phyloP scores from a whole-genome alignment of 345 rosid genomes.

The Adansonia digitata region DNA sequence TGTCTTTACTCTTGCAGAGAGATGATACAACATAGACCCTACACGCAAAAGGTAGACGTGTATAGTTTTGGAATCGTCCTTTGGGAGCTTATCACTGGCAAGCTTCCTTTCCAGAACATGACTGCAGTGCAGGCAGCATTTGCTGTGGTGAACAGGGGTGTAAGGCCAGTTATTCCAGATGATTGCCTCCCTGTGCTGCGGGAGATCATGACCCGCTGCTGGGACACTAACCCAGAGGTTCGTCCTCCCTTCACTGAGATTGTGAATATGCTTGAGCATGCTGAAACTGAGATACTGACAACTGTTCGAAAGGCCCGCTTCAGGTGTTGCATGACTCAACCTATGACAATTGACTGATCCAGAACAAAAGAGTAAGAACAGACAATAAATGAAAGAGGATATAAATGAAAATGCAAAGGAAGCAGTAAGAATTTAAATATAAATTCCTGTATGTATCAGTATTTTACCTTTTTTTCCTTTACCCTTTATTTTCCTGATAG shows the following conservation, averaged over 20 bases:
- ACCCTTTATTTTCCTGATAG: conserved; percentile 11
- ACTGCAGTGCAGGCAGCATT: conserved; percentile 56
- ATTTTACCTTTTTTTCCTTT: conserved; percentile 2
- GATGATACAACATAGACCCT: conserved; percentile 57
- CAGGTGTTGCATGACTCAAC: conserved; percentile 46
- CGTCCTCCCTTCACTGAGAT: conserved; percentile 46
- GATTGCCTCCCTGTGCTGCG: conserved; percentile 43
- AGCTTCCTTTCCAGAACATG: conserved; percentile 53
- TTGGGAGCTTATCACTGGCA: conserved; percentile 49
- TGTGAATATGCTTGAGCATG: conserved; percentile 43
- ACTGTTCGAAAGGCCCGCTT: conserved; percentile 47
- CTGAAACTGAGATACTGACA: conserved; percentile 43
- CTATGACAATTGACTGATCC: conserved; percentile 40
- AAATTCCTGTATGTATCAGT: conserved; percentile 44
- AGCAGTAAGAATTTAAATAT: conserved; percentile 35
- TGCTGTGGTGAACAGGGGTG: conserved; percentile 49
- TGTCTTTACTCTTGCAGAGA: conserved; percentile 31
- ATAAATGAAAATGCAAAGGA: conserved; percentile 26
- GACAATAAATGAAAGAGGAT: conserved; percentile 12
- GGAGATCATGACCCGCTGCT: conserved; percentile 45
- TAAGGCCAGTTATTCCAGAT: conserved; percentile 45
- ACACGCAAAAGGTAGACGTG: conserved; percentile 52
- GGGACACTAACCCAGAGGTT: conserved; percentile 45
- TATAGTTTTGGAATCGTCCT: conserved; percentile 56
- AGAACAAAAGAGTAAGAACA: conserved; percentile 15